Evolutionary conservation across 2,329 filamentous ascomycete genomes (phyloP), one percentile per base, ranked within the genome.

Genomic region (Gaeumannomyces tritici): DNA sequence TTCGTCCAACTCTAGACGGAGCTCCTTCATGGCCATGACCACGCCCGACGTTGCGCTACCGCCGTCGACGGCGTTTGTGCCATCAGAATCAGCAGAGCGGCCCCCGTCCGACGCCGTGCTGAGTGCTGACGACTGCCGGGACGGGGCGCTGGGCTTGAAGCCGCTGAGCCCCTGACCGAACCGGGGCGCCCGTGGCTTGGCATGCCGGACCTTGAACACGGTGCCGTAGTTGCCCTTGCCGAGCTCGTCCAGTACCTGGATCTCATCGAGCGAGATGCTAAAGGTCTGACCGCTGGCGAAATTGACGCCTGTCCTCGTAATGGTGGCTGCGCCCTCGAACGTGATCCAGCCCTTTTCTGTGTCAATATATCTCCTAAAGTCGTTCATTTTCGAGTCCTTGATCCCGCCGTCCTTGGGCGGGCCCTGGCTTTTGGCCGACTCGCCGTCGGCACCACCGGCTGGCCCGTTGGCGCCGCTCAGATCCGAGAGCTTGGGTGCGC

Each of bases 1-100:
- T 73, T 99, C 95, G 70, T 99, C 95, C 61, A 99, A 81, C 74
- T 99, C 95, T 12, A 99, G 80, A 26, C 95, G 86, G 69, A 99
- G 96, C 75, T 99, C 95, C 74, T 99, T 99, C 95, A 99, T 99
- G 18, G 95, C 95, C 95, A 99, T 98, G 64, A 96, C 81, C 60
- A 90, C 84, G 24, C 93, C 92, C 0, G 87, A 87, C 0, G 13
- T 71, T 70, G 4, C 72, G 67, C 6, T 68, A 64, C 13, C 75
- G 21, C 42, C 54, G 31, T 56, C 54, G 4, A 3, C 60, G 18
- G n/a, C n/a, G 5, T 27, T 61, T 2, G 26, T 13, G 18, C 26
- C 9, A 2, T 56, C 26, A 12, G 12, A 7, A 27, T 58, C 56
- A 5, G 13, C 4, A 2, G 21, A 21, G 2, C 11, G 7, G 6